A percentile compares a stretch with the other conserved stretches of the same genome.
Evolutionary conservation across 1,139 yeast species (phyloP).

Genomic region (Candida tropicalis): DNA sequence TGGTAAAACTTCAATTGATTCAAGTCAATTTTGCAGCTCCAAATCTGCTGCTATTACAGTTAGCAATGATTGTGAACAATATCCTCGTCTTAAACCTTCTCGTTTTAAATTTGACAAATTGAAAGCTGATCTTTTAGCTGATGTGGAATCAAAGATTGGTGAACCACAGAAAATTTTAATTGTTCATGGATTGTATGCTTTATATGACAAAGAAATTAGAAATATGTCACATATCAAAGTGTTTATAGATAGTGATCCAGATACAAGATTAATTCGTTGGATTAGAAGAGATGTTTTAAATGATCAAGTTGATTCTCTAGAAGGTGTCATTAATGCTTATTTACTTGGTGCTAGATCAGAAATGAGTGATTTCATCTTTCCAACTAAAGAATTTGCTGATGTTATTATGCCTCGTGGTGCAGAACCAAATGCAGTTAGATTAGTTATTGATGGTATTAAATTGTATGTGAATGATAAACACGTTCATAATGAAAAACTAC

Average conservation of each 20-base stretch:
- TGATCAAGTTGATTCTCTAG: conserved; percentile 33
- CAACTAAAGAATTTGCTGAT: conserved; percentile 81
- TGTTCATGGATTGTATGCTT: conserved; percentile 80
- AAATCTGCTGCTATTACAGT: conserved; percentile 38
- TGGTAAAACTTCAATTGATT: conserved; percentile 17
- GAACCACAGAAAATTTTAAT: conserved; percentile 47
- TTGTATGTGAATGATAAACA: conserved; percentile 26
- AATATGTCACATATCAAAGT: conserved; percentile 65
- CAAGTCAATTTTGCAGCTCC: conserved; percentile 21
- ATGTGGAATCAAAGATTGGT: conserved; percentile 12
- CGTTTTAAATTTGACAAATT: conserved; percentile 38
- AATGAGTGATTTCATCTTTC: conserved; percentile 71
- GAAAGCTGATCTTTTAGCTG: conserved; percentile 16
- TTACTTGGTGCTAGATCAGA: conserved; percentile 72
- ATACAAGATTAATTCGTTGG: conserved; percentile 79
- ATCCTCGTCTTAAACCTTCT: conserved; percentile 39
- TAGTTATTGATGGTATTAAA: conserved; percentile 75
- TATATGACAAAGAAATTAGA: conserved; percentile 65
- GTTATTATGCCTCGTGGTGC: conserved; percentile 79
- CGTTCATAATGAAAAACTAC: conserved; percentile 19
- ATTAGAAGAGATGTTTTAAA: conserved; percentile 49
- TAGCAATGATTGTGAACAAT: conserved; percentile 19
- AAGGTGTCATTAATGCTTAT: conserved; percentile 59
- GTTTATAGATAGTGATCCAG: conserved; percentile 86
- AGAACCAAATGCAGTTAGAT: conserved; percentile 59